A percentile compares a stretch with the other conserved stretches of the same genome.
Conservation (phyloP, 306 rosid genomes). For the Lablab purpureus region DNA sequence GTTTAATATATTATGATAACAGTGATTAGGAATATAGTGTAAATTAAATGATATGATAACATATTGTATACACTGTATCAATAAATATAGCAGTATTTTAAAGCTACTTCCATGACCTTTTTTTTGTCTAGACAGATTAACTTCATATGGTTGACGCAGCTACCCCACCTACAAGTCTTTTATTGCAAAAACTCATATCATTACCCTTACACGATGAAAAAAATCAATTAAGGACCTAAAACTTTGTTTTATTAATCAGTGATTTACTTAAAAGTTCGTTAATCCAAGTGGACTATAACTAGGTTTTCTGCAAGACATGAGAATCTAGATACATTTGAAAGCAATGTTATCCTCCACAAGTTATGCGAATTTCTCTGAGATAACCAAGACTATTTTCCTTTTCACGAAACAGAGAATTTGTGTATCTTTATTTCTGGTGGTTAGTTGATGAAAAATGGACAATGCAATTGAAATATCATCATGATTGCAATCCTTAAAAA, state of each 20-base stretch:
- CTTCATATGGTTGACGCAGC: constrained; percentile 34
- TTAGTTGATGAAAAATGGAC: constrained; percentile 9
- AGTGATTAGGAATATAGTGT: too few species aligned
- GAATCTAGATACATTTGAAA: too few species aligned
- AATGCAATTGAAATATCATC: background rate
- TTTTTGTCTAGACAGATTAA: background rate
- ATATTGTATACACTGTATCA: too few species aligned
- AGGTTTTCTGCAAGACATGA: too few species aligned
- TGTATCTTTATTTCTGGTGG: background rate
- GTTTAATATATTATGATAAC: too few species aligned
- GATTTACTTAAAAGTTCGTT: too few species aligned
- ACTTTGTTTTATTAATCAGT: too few species aligned
- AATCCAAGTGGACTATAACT: too few species aligned
- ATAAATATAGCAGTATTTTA: background rate
- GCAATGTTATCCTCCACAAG: too few species aligned
- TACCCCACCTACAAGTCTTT: constrained; percentile 32
- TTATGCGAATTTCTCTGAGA: too few species aligned
- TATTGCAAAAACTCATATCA: constrained; percentile 12
- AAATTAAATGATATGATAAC: too few species aligned
- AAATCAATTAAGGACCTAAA: background rate
- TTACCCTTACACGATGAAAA: too few species aligned
- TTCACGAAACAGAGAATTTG: background rate
- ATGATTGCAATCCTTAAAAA: constrained; percentile 33
- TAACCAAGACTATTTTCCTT: background rate
- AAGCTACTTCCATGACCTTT: constrained; percentile 13